Percentiles rank a stretch among this genome's conserved stretches.
These are phyloP conservation scores for Barnettozyma populi DNA, from an alignment of 805 yeast species.

Conservation along the genomic window DNA sequence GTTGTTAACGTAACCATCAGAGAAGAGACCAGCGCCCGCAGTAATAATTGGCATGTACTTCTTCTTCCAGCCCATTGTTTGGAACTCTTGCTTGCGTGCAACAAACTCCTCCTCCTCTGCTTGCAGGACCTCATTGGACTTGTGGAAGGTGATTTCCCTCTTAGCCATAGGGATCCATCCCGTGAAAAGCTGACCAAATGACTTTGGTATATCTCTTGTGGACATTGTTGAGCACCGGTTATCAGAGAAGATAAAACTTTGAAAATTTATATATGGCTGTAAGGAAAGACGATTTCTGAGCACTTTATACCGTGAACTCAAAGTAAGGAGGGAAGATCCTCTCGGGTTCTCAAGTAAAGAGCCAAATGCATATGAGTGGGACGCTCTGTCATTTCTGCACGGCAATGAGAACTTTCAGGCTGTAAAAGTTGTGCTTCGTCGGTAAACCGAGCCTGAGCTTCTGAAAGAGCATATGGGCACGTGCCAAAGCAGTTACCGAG, in stretches of 20 bases:
- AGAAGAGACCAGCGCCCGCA: constrained; percentile 89
- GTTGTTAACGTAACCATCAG: constrained; percentile 90
- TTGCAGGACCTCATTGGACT: constrained; percentile 23
- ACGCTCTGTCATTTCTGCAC: neutral
- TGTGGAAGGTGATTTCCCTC: constrained; percentile 39
- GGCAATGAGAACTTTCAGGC: neutral
- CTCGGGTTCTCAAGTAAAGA: no score
- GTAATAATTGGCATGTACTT: constrained; percentile 66
- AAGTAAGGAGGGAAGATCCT: neutral
- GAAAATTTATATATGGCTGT: no score
- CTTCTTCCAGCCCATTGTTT: constrained; percentile 20
- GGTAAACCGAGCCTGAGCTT: neutral
- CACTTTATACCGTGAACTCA: neutral
- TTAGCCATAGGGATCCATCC: constrained; percentile 39
- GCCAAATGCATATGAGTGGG: neutral
- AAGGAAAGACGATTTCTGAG: neutral
- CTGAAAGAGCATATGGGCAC: neutral
- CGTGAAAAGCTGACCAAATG: constrained; percentile 31
- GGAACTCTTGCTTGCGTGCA: constrained; percentile 15
- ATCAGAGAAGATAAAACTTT: no score
- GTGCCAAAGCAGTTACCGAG: neutral
- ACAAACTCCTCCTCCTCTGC: constrained; percentile 24
- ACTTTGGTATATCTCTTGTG: constrained; percentile 45
- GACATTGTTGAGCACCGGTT: neutral
- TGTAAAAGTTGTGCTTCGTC: neutral